Evolutionary conservation across 495 filamentous ascomycete genomes (phyloP).

Genomic region (Trichoderma asperelloides): DNA sequence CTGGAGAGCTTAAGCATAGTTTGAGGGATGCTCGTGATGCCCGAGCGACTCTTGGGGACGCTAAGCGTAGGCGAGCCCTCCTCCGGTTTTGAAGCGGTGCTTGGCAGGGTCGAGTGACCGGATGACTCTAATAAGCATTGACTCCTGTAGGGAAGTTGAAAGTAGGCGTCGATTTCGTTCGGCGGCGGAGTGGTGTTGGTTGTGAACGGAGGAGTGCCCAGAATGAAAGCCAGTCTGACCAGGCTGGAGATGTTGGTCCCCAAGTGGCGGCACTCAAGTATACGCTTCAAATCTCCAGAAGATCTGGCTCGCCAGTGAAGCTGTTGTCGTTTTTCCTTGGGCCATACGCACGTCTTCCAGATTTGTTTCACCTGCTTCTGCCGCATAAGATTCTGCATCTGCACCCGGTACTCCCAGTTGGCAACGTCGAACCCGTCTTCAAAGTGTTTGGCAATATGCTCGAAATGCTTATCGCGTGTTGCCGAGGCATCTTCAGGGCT

Average conservation of each 20-base stretch:
- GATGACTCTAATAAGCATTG: slow-evolving; percentile 9
- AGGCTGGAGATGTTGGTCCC: slow-evolving; percentile 10
- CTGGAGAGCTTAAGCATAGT: slow-evolving; percentile 3
- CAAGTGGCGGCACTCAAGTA: slow-evolving; percentile 12
- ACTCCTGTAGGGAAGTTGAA: slow-evolving; percentile 7
- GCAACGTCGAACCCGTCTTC: slow-evolving; percentile 5
- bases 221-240: slow-evolving; percentile 8
- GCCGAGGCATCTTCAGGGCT: not conserved
- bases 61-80: not conserved
- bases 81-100: not conserved
- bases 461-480: slow-evolving; percentile 8
- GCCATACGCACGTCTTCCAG: slow-evolving; percentile 13
- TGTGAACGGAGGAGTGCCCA: slow-evolving; percentile 9
- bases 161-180: slow-evolving; percentile 2
- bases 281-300: slow-evolving; percentile 9
- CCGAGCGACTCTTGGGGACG: slow-evolving; percentile 6
- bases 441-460: slow-evolving; percentile 13
- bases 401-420: slow-evolving; percentile 11
- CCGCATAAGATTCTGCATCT: slow-evolving; percentile 13
- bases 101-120: not conserved
- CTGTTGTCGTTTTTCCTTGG: slow-evolving; percentile 10
- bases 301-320: slow-evolving; percentile 10
- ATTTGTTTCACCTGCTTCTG: slow-evolving; percentile 9
- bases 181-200: slow-evolving; percentile 4
- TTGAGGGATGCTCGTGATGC: slow-evolving; percentile 4